phyloP scores from a whole-genome alignment of 805 yeast genomes.

The Blastobotrys parvus region DNA sequence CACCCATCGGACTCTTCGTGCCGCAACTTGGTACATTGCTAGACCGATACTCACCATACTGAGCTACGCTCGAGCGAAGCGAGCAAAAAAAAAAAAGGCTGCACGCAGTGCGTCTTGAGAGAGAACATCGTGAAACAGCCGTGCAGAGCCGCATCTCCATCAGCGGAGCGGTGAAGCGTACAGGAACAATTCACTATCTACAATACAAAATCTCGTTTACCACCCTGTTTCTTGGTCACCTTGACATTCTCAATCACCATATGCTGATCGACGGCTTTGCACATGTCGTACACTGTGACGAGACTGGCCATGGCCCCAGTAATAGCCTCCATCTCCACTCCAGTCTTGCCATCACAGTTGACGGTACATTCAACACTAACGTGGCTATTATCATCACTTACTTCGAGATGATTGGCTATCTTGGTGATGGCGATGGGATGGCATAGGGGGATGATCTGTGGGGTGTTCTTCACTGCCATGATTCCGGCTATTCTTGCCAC shows the following conservation, averaged over 20 bases:
- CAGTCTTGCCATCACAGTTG: slow-evolving; percentile 43
- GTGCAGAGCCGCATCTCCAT: too few species aligned
- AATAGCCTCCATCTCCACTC: slow-evolving; percentile 53
- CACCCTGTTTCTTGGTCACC: slow-evolving; percentile 38
- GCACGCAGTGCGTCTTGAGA: too few species aligned
- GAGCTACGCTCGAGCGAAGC: too few species aligned
- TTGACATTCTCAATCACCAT: slow-evolving; percentile 35
- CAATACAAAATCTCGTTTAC: slow-evolving; percentile 28
- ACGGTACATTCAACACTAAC: slow-evolving; percentile 34
- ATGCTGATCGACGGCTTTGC: slow-evolving; percentile 46
- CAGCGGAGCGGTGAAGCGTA: too few species aligned
- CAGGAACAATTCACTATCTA: too few species aligned
- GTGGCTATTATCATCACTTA: slow-evolving; percentile 15
- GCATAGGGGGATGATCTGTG: slow-evolving; percentile 41
- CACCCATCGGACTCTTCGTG: too few species aligned
- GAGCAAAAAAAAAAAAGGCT: too few species aligned
- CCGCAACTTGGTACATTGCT: too few species aligned
- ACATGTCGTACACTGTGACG: slow-evolving; percentile 49
- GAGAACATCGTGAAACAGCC: too few species aligned
- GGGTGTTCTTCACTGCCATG: slow-evolving; percentile 42
- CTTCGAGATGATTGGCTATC: slow-evolving; percentile 29
- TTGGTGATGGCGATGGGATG: slow-evolving; percentile 41
- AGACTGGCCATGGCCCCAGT: slow-evolving; percentile 38
- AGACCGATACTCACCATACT: too few species aligned
- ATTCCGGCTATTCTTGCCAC: slow-evolving; percentile 44